Conservation (phyloP, 2,329 filamentous ascomycete genomes). For the Lachnellula occidentalis region DNA sequence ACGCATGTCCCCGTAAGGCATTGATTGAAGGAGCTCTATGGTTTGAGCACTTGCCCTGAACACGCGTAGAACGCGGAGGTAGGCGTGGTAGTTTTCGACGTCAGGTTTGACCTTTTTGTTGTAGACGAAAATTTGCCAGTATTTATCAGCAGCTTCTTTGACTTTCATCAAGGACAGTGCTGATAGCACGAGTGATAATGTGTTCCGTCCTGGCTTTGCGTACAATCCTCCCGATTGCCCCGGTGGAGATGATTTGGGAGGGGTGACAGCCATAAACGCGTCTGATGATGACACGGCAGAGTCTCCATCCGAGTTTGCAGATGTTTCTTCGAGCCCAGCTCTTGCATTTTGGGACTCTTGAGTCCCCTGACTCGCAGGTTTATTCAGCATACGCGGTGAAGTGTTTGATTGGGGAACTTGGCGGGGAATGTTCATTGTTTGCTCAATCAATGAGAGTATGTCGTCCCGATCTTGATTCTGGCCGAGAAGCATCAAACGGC, state of each 20-base stretch:
- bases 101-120: slow-evolving; percentile 65
- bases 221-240: slow-evolving; percentile 24
- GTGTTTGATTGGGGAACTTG: slow-evolving; percentile 24
- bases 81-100: slow-evolving; percentile 59
- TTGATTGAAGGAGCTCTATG: slow-evolving; percentile 51
- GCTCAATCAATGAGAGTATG: slow-evolving; percentile 69
- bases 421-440: slow-evolving; percentile 72
- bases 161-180: slow-evolving; percentile 56
- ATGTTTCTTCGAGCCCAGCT: not conserved
- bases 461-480: slow-evolving; percentile 60
- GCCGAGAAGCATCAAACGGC: slow-evolving; percentile 65
- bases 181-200: slow-evolving; percentile 64
- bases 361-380: slow-evolving; percentile 6
- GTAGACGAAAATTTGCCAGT: slow-evolving; percentile 70
- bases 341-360: not conserved
- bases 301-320: not conserved
- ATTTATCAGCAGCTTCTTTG: slow-evolving; percentile 59
- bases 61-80: slow-evolving; percentile 61
- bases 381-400: slow-evolving; percentile 6
- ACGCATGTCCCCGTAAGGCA: slow-evolving; percentile 42
- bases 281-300: slow-evolving; percentile 2
- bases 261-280: not conserved
- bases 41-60: slow-evolving; percentile 60
- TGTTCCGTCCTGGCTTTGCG: slow-evolving; percentile 46
- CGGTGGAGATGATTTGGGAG: slow-evolving; percentile 16